These are phyloP conservation scores for Jackrogersella multiformis DNA, from an alignment of 495 filamentous ascomycete genomes.

Conservation along the genomic window DNA sequence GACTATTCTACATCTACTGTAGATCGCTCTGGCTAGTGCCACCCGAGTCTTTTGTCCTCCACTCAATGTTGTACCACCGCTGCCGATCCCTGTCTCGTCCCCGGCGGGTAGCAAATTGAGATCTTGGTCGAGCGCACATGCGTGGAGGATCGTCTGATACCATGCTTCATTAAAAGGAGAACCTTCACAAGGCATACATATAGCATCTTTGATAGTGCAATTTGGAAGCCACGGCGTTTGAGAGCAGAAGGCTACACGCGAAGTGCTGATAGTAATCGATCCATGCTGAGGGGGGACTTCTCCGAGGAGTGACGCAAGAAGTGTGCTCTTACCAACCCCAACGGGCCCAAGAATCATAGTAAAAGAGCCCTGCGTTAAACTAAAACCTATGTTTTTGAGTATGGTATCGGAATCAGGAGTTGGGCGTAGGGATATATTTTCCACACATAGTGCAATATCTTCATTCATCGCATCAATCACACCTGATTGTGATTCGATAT, in stretches of 20 bases:
- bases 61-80: not conserved
- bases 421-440: not conserved
- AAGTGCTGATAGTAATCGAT: not conserved
- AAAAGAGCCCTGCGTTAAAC: not conserved
- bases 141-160: not conserved
- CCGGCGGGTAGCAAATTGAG: not conserved
- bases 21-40: not conserved
- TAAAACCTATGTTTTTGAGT: not conserved
- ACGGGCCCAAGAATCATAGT: not conserved
- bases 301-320: not conserved
- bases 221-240: not conserved
- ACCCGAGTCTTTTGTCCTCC: not conserved
- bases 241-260: not conserved
- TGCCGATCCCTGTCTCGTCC: not conserved
- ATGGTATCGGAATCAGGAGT: not conserved
- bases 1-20: not conserved
- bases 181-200: not conserved
- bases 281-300: not conserved
- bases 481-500: not conserved
- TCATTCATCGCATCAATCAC: not conserved
- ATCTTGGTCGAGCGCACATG: not conserved
- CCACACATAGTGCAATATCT: not conserved
- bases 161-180: not conserved
- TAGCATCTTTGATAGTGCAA: not conserved
- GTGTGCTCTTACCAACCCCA: not conserved